Evolutionary conservation across 1,139 yeast species (phyloP), one percentile per base, ranked within the genome.

Genomic region (Magnusiomyces tetraspermus): DNA sequence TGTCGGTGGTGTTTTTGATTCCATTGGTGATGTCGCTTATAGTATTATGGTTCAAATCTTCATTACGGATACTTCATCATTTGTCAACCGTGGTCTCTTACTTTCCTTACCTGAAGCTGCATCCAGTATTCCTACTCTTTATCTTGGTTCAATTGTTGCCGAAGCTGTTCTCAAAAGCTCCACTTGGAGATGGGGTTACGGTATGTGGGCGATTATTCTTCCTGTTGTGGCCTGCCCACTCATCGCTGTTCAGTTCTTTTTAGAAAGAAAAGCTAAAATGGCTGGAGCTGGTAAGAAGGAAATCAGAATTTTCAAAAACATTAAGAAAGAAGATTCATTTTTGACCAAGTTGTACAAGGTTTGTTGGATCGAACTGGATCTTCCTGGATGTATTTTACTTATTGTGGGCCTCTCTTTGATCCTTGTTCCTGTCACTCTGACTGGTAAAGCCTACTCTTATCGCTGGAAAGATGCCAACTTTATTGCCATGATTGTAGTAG

Each of bases 161-260:
- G 48, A 53, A 31, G 36, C 54, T 5, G 55, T 59, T 50, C 48
- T 59, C 26, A 46, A 55, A 13, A 49, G 54, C 40, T 58, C 55
- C 30, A 55, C 56, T 40, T 83, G 90, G 90, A 73, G 77, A 45
- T 83, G 82, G 78, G 80, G 82, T 58, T 79, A 83, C 59, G 89
- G 83, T 41, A 82, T 83, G 76, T 84, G 85, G 85, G 87, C 88
- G 0, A 78, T 82, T 60, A 80, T 83, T 57, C 76, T 80, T 69
- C 89, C 89, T 22, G 69, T 81, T 41, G 63, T 78, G 13, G 73
- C 83, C 58, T 52, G 83, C 19, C 90, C 90, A 28, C 67, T 83
- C 17, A 50, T 59, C 26, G 19, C 31, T 24, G 48, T 58, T 11
- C 50, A 58, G 49, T 49, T 58, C 30, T 46, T 50, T 38, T 51